Evolutionary conservation across 2,329 filamentous ascomycete genomes (phyloP).

Genomic region (Calcarisporium arbuscula): DNA sequence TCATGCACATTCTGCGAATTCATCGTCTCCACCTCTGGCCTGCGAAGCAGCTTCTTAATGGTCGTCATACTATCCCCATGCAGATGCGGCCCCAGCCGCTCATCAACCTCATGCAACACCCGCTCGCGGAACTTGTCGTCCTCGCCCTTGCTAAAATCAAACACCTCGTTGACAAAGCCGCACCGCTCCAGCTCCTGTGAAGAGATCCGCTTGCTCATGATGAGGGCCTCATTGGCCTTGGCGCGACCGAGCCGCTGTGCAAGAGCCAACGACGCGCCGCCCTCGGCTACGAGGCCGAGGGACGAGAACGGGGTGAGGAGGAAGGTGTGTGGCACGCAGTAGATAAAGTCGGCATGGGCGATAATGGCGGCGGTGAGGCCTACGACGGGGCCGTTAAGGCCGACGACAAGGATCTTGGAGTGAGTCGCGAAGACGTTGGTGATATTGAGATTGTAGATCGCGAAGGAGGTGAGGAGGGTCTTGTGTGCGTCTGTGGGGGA

Average conservation of each 20-base stretch:
- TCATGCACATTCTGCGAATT: constrained; percentile 76
- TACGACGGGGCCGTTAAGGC: constrained; percentile 85
- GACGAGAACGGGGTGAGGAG: constrained; percentile 88
- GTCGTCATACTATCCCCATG: constrained; percentile 70
- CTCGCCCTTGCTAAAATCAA: constrained; percentile 55
- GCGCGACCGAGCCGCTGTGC: constrained; percentile 72
- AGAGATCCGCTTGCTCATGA: constrained; percentile 77
- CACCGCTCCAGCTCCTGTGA: constrained; percentile 66
- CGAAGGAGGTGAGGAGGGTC: constrained; percentile 65
- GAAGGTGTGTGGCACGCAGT: constrained; percentile 74
- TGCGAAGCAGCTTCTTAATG: constrained; percentile 78
- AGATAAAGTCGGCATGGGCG: constrained; percentile 86
- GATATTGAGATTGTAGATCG: constrained; percentile 80
- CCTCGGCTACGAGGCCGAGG: constrained; percentile 84
- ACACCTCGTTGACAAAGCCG: constrained; percentile 83
- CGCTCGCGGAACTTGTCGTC: constrained; percentile 61
- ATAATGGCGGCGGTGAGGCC: constrained; percentile 81
- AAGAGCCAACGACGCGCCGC: constrained; percentile 71
- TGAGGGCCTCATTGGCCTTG: constrained; percentile 85
- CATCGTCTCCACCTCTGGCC: constrained; percentile 64
- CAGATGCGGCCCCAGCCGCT: constrained; percentile 72
- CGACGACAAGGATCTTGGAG: constrained; percentile 86
- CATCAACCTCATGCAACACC: constrained; percentile 75
- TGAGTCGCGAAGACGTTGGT: constrained; percentile 89
- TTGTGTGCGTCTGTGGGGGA: constrained; percentile 32